Evolutionary conservation across 1,284 basidiomycete species (phyloP).

Genomic region (Sanghuangporus weigelae): DNA sequence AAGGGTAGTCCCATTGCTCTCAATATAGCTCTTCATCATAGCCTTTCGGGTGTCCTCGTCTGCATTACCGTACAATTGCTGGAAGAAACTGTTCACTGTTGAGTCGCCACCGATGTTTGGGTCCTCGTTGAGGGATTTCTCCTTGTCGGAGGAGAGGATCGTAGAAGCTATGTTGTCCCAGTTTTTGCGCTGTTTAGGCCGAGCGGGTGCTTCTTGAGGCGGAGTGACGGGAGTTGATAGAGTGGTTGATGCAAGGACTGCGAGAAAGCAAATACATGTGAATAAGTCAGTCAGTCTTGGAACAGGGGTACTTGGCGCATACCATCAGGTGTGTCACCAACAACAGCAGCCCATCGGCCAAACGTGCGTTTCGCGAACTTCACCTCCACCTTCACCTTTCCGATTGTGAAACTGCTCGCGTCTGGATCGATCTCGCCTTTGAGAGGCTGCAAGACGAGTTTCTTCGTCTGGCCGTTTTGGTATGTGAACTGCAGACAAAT

Average conservation of each 20-base stretch:
- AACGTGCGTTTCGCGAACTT: slow-evolving; percentile 55
- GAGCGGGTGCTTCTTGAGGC: slow-evolving; percentile 21
- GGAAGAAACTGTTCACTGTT: slow-evolving; percentile 75
- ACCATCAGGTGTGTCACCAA: slow-evolving; percentile 73
- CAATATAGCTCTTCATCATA: slow-evolving; percentile 94
- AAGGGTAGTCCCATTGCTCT: slow-evolving; percentile 87
- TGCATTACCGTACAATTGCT: slow-evolving; percentile 79
- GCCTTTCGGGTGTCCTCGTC: slow-evolving; percentile 86
- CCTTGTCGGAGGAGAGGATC: slow-evolving; percentile 60
- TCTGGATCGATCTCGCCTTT: slow-evolving; percentile 73
- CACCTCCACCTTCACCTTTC: slow-evolving; percentile 82
- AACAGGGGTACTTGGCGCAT: slow-evolving; percentile 26
- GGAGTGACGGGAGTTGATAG: slow-evolving; percentile 26
- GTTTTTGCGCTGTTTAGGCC: slow-evolving; percentile 55
- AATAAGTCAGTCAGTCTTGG: slow-evolving; percentile 6
- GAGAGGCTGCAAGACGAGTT: slow-evolving; percentile 65
- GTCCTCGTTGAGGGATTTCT: slow-evolving; percentile 60
- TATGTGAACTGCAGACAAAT: slow-evolving; percentile 46
- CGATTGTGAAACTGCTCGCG: slow-evolving; percentile 60
- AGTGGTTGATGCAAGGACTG: slow-evolving; percentile 25
- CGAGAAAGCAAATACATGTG: slow-evolving; percentile 9
- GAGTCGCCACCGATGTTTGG: slow-evolving; percentile 80
- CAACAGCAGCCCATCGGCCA: slow-evolving; percentile 73
- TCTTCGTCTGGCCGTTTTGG: slow-evolving; percentile 52
- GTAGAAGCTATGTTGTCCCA: slow-evolving; percentile 78